Base-by-base conservation (phyloP, 768 basidiomycete species). In the Russula dissimulans region DNA sequence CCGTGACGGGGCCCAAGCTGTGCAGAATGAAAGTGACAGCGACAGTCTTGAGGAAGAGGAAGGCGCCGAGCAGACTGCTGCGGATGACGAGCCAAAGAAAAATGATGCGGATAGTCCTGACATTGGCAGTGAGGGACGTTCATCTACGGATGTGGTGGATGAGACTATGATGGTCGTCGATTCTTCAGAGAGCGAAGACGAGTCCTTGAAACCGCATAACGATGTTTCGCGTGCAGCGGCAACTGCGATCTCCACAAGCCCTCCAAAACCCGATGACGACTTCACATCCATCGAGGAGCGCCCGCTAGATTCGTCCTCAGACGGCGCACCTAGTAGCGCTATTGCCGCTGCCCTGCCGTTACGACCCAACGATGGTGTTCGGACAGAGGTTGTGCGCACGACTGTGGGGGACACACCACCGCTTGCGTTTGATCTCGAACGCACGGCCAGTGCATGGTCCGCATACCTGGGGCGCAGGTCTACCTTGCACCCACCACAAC, bases 1-100 rank as follows among this genome's bases (percentile, higher is more conserved):
- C 11, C 75, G 82, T 63, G 69, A 68, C 39, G 82, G 81, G 42
- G 78, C 75, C 61, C 76, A 73, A 46, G 29, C 43, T 4, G 29
- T 41, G 18, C 60, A 52, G 39, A 65, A 17, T 44, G 63, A 59
- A 44, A 68, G 22, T 0, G 34, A 51, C 11, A 38, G 22, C 12
- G 57, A 66, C n/a, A 59, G 65, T 57, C 62, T 61, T 4, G 52
- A 61, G 48, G 70, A 66, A 8, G 68, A 64, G 18, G 65, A 54
- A 53, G 31, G 63, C 36, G 34, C 60, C 34, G 66, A 69, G 15
- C 67, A 67, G 47, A 62, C 62, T 10, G 63, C 56, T 6, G 10
- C 58, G 29, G 65, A 62, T 22, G 65, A 55, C 52, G 63, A 70
- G 31, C 17, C 29, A 12, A 45, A 36, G 50, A 57, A 46, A n/a